Conservation (phyloP, 208 protist genomes). For the Wallacemonas sp. region DNA sequence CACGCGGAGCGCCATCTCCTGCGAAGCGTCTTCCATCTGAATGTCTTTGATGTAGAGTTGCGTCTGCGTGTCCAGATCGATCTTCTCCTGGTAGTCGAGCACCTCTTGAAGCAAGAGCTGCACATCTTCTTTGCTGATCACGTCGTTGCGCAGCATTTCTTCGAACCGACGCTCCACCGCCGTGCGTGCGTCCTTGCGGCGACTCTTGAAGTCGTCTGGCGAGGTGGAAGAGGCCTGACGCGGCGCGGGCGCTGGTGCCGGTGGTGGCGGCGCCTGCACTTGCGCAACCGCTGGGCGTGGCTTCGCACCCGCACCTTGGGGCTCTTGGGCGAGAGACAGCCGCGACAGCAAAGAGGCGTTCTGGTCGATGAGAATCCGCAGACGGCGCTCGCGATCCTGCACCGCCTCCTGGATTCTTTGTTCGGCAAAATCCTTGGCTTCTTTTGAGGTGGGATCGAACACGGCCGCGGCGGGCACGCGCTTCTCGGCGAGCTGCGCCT, state of each 20-base stretch:
- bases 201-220: slow-evolving; percentile 21
- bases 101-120: slow-evolving; percentile 60
- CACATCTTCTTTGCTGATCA: slow-evolving; percentile 48
- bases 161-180: slow-evolving; percentile 56
- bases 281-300: no score
- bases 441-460: slow-evolving; percentile 17
- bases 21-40: slow-evolving; percentile 47
- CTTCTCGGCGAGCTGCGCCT: slow-evolving; percentile 14
- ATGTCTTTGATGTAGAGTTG: slow-evolving; percentile 55
- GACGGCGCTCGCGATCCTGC: slow-evolving; percentile 28
- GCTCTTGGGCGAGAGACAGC: slow-evolving; percentile 44
- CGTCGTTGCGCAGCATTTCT: slow-evolving; percentile 30
- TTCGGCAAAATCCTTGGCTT: slow-evolving; percentile 38
- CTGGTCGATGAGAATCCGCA: slow-evolving; percentile 39
- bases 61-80: slow-evolving; percentile 47
- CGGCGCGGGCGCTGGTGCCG: slow-evolving; percentile 11
- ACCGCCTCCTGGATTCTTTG: slow-evolving; percentile 26
- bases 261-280: neutral
- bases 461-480: slow-evolving; percentile 3
- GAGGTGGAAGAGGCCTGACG: slow-evolving; percentile 5
- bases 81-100: slow-evolving; percentile 71
- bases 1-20: slow-evolving; percentile 19
- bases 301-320: slow-evolving; percentile 30
- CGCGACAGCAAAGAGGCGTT: slow-evolving; percentile 40
- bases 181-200: slow-evolving; percentile 21